Evolutionary conservation across 2,329 filamentous ascomycete genomes (phyloP), one percentile per base, ranked within the genome.

Genomic region (Calonectria montana): DNA sequence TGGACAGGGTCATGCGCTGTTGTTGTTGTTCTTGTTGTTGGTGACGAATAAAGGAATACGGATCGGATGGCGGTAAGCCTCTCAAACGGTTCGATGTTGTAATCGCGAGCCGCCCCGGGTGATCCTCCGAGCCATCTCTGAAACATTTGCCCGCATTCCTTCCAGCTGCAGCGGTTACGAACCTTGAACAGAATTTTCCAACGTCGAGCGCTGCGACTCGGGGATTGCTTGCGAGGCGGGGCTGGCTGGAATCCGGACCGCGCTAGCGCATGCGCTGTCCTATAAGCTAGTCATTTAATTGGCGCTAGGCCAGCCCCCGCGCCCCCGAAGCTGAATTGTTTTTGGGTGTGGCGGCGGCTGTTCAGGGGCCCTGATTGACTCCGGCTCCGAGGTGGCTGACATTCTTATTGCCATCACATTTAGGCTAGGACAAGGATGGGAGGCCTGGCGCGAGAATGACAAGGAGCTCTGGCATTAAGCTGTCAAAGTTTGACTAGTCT

Each of bases 271-370:
- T 37, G 31, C 35, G 53, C 21, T 59, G 53, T 18, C 53, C 16
- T 23, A 23, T 21, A 10, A 7, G 53, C 53, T 25, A 59, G 53
- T 25, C 53, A 59, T 39, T 59, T 25, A 9, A 59, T 59, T 59
- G 53, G 53, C 53, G 53, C 53, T 35, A 23, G 15, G 12, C 13
- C 35, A 39, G 35, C 35, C 53, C 12, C 31, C 53, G 13, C 16
- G 16, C 29, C 2, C 2, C 16, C 25, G n/a, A 39, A 59, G 53
- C 53, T 39, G 31, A 41, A 59, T 25, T 39, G 31, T 10, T 59
- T 39, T 57, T 59, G 53, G 35, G 53, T 59, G 53, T 59, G 53
- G 53, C 53, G 53, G 53, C 53, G 53, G 53, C 53, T 59, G 53
- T 59, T 35, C 53, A 15, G 29, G 53, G 21, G 31, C 16, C 15